phyloP scores from a whole-genome alignment of 176 grass and related monocot genomes.

The Zoysia japonica region DNA sequence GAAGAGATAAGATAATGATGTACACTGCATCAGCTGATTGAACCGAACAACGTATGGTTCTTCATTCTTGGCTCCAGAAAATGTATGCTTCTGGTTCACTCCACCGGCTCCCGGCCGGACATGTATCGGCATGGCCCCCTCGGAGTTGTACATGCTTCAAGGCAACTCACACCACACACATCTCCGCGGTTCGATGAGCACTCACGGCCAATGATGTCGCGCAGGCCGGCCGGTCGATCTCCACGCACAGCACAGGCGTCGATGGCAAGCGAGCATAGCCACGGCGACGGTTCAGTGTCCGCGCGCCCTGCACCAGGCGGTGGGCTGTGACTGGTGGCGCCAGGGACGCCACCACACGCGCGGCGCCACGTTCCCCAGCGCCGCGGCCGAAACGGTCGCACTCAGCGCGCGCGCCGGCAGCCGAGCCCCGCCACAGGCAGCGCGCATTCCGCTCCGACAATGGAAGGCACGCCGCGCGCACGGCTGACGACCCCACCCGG shows the following conservation, averaged over 20 bases:
- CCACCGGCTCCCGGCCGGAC: neutral
- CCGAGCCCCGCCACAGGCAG: neutral
- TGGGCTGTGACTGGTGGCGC: neutral
- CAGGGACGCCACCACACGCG: constrained; percentile 4
- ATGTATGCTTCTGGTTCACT: constrained; percentile 29
- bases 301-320: neutral
- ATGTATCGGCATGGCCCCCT: constrained; percentile 1
- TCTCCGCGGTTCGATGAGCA: neutral
- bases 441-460: constrained; percentile 37
- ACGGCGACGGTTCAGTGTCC: constrained; percentile 8
- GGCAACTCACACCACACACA: neutral
- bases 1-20: neutral
- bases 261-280: constrained; percentile 38
- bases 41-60: neutral
- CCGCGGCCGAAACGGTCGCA: neutral
- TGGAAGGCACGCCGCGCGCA: constrained; percentile 40
- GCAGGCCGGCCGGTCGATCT: neutral
- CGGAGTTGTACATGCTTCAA: constrained; percentile 23
- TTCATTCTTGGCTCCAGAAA: neutral
- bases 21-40: constrained; percentile 3
- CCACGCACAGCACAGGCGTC: constrained; percentile 2
- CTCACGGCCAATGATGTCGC: constrained; percentile 10
- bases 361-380: constrained; percentile 13
- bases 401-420: neutral
- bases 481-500: neutral